A percentile compares a stretch with the other conserved stretches of the same genome.
These are phyloP conservation scores for Sphaceloma murrayae DNA, from an alignment of 2,329 filamentous ascomycete genomes.

Conservation along the genomic window DNA sequence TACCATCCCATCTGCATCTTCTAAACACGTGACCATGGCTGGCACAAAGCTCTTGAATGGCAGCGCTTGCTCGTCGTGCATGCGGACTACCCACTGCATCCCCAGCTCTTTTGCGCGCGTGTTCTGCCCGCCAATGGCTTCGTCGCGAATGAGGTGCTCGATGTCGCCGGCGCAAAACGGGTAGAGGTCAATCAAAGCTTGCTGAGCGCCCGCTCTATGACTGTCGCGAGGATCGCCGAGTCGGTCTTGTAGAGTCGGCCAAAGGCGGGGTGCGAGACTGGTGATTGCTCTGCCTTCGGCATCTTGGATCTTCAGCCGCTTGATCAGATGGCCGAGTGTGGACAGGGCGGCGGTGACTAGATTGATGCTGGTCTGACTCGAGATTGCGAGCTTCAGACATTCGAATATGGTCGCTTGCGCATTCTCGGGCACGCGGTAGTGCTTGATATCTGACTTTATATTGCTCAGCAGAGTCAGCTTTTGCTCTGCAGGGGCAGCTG, in stretches of 20 bases:
- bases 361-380: conserved; percentile 60
- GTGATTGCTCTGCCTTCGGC: conserved; percentile 59
- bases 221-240: conserved; percentile 85
- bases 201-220: conserved; percentile 62
- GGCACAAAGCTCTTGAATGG: conserved; percentile 78
- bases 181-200: conserved; percentile 70
- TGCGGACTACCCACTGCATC: conserved; percentile 77
- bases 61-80: conserved; percentile 70
- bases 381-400: conserved; percentile 63
- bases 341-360: conserved; percentile 79
- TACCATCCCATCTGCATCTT: conserved; percentile 82
- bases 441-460: conserved; percentile 80
- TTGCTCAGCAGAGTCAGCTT: conserved; percentile 60
- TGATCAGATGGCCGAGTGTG: conserved; percentile 76
- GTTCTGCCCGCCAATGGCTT: conserved; percentile 70
- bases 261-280: conserved; percentile 56
- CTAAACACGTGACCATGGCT: conserved; percentile 71
- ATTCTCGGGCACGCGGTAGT: conserved; percentile 74
- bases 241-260: conserved; percentile 70
- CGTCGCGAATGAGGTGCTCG: conserved; percentile 69
- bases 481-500: conserved; percentile 57
- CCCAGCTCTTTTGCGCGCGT: conserved; percentile 73
- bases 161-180: conserved; percentile 60
- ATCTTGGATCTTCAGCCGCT: conserved; percentile 76
- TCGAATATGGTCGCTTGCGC: conserved; percentile 70